Conservation (phyloP, 768 basidiomycete species). For the Suillus clintonianus region DNA sequence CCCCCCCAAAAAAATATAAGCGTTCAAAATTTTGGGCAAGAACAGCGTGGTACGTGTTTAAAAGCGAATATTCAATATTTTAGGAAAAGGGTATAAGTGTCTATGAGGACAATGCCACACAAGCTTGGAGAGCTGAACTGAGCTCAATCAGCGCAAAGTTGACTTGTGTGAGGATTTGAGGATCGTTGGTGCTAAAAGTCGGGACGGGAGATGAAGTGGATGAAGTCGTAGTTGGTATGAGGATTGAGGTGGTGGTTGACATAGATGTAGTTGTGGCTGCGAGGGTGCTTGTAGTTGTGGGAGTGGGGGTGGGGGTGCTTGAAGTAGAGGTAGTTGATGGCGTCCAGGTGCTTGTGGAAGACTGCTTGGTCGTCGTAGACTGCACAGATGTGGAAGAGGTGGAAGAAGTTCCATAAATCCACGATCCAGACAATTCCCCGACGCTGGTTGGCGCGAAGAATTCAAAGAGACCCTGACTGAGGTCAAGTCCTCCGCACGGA, state of each 20-base stretch:
- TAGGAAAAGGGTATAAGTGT: background rate
- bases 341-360: slow-evolving; percentile 21
- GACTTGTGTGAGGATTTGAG: slow-evolving; percentile 23
- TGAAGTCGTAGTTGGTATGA: slow-evolving; percentile 6
- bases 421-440: slow-evolving; percentile 42
- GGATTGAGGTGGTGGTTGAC: slow-evolving; percentile 2
- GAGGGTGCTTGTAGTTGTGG: slow-evolving; percentile 12
- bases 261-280: slow-evolving; percentile 14
- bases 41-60: background rate
- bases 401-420: slow-evolving; percentile 34
- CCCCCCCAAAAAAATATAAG: background rate
- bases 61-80: background rate
- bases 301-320: background rate
- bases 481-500: slow-evolving; percentile 43
- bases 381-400: slow-evolving; percentile 19
- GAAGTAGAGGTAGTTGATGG: slow-evolving; percentile 11
- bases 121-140: slow-evolving; percentile 19
- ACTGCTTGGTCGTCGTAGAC: slow-evolving; percentile 17
- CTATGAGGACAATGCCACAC: slow-evolving; percentile 6
- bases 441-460: slow-evolving; percentile 35
- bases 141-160: slow-evolving; percentile 28
- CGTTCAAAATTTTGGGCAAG: background rate
- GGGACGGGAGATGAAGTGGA: slow-evolving; percentile 10
- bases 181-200: slow-evolving; percentile 18
- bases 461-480: slow-evolving; percentile 47